A percentile compares a stretch with the other conserved stretches of the same genome.
Evolutionary conservation across 306 rosid species (phyloP).

Genomic region (Castanea crenata): DNA sequence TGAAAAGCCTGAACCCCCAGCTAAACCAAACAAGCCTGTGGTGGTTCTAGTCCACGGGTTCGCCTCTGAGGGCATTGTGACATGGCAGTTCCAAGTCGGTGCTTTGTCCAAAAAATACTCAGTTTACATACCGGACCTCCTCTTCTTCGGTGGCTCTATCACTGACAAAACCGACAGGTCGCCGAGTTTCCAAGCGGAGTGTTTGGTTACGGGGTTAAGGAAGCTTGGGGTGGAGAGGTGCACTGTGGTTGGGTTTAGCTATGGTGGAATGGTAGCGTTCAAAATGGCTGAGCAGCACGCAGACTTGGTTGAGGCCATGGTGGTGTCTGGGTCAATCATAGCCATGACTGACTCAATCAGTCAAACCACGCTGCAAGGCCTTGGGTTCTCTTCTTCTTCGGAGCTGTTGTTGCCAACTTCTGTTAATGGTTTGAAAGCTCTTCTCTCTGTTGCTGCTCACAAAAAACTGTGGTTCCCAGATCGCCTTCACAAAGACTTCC

Average conservation of each 20-base stretch:
- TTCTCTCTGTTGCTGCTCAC: slow-evolving; percentile 51
- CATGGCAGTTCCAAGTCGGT: slow-evolving; percentile 69
- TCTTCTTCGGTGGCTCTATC: slow-evolving; percentile 73
- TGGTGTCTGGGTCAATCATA: slow-evolving; percentile 50
- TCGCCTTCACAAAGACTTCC: slow-evolving; percentile 49
- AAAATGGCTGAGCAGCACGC: slow-evolving; percentile 61
- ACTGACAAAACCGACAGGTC: slow-evolving; percentile 57
- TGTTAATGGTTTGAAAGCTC: slow-evolving; percentile 42
- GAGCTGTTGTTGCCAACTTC: slow-evolving; percentile 67
- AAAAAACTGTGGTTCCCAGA: slow-evolving; percentile 57
- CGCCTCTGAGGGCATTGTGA: slow-evolving; percentile 79
- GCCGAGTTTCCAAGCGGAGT: slow-evolving; percentile 69
- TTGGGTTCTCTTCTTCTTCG: slow-evolving; percentile 56
- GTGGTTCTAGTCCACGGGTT: slow-evolving; percentile 81
- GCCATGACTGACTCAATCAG: slow-evolving; percentile 43
- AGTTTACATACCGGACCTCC: slow-evolving; percentile 75
- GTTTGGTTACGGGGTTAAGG: slow-evolving; percentile 51
- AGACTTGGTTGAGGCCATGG: slow-evolving; percentile 50
- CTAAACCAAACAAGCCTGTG: slow-evolving; percentile 58
- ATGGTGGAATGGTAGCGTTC: slow-evolving; percentile 81
- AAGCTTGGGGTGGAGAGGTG: slow-evolving; percentile 74
- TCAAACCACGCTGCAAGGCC: slow-evolving; percentile 17
- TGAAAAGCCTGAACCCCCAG: slow-evolving; percentile 14
- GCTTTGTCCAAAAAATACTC: slow-evolving; percentile 51
- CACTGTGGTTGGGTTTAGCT: slow-evolving; percentile 68